Base-by-base conservation (phyloP, 768 basidiomycete genomes). In the Pleurotus salmoneostramineus region DNA sequence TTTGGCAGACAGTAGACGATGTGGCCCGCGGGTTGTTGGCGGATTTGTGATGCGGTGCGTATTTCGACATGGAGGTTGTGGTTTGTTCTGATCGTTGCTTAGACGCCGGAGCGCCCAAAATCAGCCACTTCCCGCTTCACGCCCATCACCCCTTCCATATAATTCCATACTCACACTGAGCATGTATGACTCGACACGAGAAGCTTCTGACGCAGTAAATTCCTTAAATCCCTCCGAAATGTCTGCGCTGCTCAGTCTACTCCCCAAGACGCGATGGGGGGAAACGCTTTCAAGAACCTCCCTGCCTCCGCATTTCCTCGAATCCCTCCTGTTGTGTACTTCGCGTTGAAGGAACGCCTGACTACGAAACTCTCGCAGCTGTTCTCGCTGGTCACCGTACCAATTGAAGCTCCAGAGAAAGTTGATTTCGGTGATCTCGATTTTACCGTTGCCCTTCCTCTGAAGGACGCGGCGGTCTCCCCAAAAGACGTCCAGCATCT, bases 1-100 rank as follows among this genome's bases (percentile, higher is more conserved):
- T 93, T 69, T 94, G 92, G 69, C 92, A 94, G 36, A 89, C 66
- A 0, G 92, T 93, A 0, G 81, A 80, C 1, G 83, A 71, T 1
- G 79, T 82, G 31, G 90, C 83, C 5, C 82, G 77, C 11, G 90
- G 86, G 50, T 79, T 81, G 69, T 82, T 88, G 40, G 74, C 72
- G 3, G 85, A 81, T 58, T 73, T 80, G 56, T 77, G 74, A 66
- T 92, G 91, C 1, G 91, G 90, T 12, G 89, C 89, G 69, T 80
- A 93, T 71, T 88, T 91, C 59, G 89, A 91, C 90, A 93, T 91
- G 43, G 17, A 60, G 50, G 45, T 42, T 45, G 21, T 32, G 11
- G 15, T 31, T 43, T 51, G n/a, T 21, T 37, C 46, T 21, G 17
- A 42, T 27, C 21, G 21, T 27, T 27, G 21, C 21, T 27, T 27